These are phyloP conservation scores for Globisporangium spinosum DNA, from an alignment of 352 stramenopile species.

Conservation along the genomic window DNA sequence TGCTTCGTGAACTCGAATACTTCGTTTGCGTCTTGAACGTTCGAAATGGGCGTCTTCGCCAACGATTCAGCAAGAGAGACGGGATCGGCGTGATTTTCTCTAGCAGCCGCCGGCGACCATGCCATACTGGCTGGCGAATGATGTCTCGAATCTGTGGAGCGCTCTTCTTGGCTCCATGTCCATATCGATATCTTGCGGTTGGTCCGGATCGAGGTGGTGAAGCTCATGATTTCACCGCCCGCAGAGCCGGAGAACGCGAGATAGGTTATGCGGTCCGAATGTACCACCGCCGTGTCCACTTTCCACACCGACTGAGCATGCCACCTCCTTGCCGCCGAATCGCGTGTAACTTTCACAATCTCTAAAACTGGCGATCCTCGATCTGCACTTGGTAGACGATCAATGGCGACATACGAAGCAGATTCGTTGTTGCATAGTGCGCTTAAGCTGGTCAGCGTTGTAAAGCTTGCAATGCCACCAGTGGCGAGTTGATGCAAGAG, in stretches of 20 bases:
- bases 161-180: conserved; percentile 2
- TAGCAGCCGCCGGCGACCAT: background rate
- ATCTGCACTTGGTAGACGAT: background rate
- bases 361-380: background rate
- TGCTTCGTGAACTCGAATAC: conserved; percentile 2
- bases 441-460: background rate
- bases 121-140: background rate
- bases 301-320: background rate
- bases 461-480: conserved; percentile 23
- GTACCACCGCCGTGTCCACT: background rate
- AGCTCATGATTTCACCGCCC: background rate
- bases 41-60: background rate
- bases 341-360: conserved; percentile 11
- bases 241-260: background rate
- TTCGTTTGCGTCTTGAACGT: background rate
- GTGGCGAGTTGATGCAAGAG: conserved; percentile 20
- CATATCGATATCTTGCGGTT: conserved; percentile 7
- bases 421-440: background rate
- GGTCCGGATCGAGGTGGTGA: conserved; percentile 3
- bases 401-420: conserved; percentile 7
- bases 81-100: background rate
- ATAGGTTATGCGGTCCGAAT: background rate
- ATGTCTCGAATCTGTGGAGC: background rate
- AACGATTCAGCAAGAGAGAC: conserved; percentile 12
- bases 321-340: background rate